Evolutionary conservation across 306 rosid genomes (phyloP).

Genomic region (cucumber (Cucumis sativus)): Cucumber_9930_V3 NC_026655.2:15917001-15917500

Average conservation of each 20-base stretch:
- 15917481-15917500: slow-evolving; percentile 37
- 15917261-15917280: slow-evolving; percentile 23
- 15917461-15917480: slow-evolving; percentile 45
- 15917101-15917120: slow-evolving; percentile 3
- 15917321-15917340: slow-evolving; percentile 49
- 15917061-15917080: slow-evolving; percentile 43
- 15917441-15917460: slow-evolving; percentile 66
- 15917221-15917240: slow-evolving; percentile 63
- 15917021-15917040: slow-evolving; percentile 42
- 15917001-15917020: slow-evolving; percentile 78
- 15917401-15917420: slow-evolving; percentile 89
- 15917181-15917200: slow-evolving; percentile 15
- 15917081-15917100: slow-evolving; percentile 19
- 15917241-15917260: slow-evolving; percentile 44
- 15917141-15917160: slow-evolving; percentile 19
- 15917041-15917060: slow-evolving; percentile 45
- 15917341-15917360: slow-evolving; percentile 68
- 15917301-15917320: slow-evolving; percentile 45
- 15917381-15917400: slow-evolving; percentile 61
- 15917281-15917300: slow-evolving; percentile 45
- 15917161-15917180: slow-evolving; percentile 4
- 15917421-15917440: slow-evolving; percentile 51
- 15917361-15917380: slow-evolving; percentile 44
- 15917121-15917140: slow-evolving; percentile 14
- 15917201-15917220: slow-evolving; percentile 72